A percentile compares a stretch with the other conserved stretches of the same genome.
phyloP scores from a whole-genome alignment of 768 basidiomycete genomes.

The Mycena galopus region DNA sequence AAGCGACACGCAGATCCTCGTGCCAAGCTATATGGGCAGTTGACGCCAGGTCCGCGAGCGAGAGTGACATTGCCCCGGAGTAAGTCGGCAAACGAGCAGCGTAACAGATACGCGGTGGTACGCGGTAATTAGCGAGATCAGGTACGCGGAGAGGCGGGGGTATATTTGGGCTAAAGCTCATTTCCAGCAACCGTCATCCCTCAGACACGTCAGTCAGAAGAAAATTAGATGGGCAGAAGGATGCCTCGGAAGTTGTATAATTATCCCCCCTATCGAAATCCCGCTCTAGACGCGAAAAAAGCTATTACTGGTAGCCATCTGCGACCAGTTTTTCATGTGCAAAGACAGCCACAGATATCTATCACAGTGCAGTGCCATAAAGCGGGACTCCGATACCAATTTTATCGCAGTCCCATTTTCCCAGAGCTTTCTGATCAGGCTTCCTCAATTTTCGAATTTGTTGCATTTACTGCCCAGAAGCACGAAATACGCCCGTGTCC shows the following conservation, averaged over 20 bases:
- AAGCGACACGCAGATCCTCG: not conserved
- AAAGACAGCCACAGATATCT: not conserved
- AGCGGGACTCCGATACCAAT: not conserved
- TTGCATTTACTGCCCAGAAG: no score
- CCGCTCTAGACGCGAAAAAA: conserved; percentile 2
- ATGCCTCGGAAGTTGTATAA: not conserved
- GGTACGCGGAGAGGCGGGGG: no score
- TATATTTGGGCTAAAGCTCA: not conserved
- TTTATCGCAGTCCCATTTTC: not conserved
- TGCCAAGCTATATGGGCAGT: no score
- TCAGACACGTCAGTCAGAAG: conserved; percentile 11
- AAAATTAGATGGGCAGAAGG: conserved; percentile 21
- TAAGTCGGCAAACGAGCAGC: conserved; percentile 18
- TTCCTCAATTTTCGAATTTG: no score
- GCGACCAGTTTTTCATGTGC: not conserved
- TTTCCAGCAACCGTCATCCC: not conserved
- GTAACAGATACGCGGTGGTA: not conserved
- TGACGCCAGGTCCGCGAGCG: no score
- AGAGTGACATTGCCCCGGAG: not conserved
- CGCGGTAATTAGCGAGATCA: not conserved
- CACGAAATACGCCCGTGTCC: no score
- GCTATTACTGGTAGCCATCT: not conserved
- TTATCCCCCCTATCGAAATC: not conserved
- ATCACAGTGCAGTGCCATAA: not conserved
- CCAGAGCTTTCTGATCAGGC: no score